Base-by-base conservation (phyloP, 179 eudicot genomes). In the Vitellaria paradoxa region DNA sequence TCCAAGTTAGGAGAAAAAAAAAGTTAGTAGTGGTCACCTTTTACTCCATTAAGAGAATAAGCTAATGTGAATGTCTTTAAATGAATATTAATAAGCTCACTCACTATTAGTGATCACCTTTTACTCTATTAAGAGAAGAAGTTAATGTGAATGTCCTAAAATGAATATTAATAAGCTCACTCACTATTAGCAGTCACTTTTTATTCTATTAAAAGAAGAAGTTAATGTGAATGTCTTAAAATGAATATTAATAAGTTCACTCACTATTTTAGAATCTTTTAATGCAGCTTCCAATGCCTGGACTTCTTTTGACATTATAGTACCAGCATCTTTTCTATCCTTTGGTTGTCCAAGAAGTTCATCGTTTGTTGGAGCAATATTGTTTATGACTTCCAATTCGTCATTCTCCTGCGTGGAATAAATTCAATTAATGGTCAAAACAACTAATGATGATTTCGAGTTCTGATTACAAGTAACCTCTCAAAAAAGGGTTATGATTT, bases 281-380 rank as follows among this genome's bases (percentile, higher is more conserved):
- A 78, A 62, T 74, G 70, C 75, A 75, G 52, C 78, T 73, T 84
- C 84, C 8, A 81, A 78, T 50, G 80, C 80, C 62, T 66, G 61
- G 13, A 81, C 45, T 52, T 81, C 78, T 40, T 52, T 57, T 4
- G 49, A 26, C 40, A 72, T 4, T 45, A 68, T 20, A 56, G 65
- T 52, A 72, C 78, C 68, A 3, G 60, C 46, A 26, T 63, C 26
- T 8, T 57, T 67, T 15, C 37, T 18, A 24, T 65, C 67, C 18
- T 21, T 74, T 14, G 9, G n/a, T 60, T 7, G n/a, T 37, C 15
- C 13, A 2, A 45, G 26, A 14, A 59, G 12, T 73, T 46, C 79
- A 21, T 50, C 63, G 53, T 47, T 62, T 23, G 67, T 15, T 59
- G 80, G 42, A 37, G 50, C 23, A 11, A 64, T 24, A 49, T 80